phyloP scores from a whole-genome alignment of 495 filamentous ascomycete genomes.

The Massariosphaeria phaeospora region DNA sequence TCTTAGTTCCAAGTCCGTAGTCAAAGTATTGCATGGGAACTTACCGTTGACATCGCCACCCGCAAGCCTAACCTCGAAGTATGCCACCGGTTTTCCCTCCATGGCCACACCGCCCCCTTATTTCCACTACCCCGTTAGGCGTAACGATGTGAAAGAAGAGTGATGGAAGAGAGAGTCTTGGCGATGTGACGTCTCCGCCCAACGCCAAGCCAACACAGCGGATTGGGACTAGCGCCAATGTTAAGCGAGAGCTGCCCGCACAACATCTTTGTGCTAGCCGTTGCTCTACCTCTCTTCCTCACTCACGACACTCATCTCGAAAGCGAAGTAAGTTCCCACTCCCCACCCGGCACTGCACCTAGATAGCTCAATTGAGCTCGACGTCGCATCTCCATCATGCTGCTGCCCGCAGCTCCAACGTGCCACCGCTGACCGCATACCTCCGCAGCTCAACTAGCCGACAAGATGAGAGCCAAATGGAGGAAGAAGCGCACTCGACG shows the following conservation, averaged over 20 bases:
- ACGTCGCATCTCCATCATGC: constrained; percentile 10
- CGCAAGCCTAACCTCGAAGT: constrained; percentile 17
- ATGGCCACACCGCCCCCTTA: neutral
- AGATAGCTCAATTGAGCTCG: constrained; percentile 19
- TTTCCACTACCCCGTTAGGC: neutral
- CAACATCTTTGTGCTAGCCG: constrained; percentile 3
- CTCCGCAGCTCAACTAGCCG: constrained; percentile 30
- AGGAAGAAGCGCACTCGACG: constrained; percentile 98
- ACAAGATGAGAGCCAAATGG: constrained; percentile 96
- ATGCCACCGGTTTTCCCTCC: constrained; percentile 19
- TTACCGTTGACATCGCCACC: constrained; percentile 10
- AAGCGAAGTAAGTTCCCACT: constrained; percentile 30
- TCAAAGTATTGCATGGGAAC: neutral
- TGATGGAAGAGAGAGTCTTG: neutral
- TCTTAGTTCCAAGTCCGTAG: neutral
- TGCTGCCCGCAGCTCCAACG: constrained; percentile 29
- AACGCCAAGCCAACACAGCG: constrained; percentile 5
- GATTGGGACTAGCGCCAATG: constrained; percentile 5
- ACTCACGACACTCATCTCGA: constrained; percentile 34
- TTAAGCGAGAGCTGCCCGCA: constrained; percentile 32
- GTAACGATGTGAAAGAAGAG: neutral
- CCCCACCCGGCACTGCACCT: neutral
- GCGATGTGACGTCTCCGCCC: neutral
- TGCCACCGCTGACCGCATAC: constrained; percentile 38
- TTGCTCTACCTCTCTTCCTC: constrained; percentile 20